These are phyloP conservation scores for Chaetoceros tenuissimus DNA, from an alignment of 108 stramenopile genomes.

Conservation along the genomic window DNA sequence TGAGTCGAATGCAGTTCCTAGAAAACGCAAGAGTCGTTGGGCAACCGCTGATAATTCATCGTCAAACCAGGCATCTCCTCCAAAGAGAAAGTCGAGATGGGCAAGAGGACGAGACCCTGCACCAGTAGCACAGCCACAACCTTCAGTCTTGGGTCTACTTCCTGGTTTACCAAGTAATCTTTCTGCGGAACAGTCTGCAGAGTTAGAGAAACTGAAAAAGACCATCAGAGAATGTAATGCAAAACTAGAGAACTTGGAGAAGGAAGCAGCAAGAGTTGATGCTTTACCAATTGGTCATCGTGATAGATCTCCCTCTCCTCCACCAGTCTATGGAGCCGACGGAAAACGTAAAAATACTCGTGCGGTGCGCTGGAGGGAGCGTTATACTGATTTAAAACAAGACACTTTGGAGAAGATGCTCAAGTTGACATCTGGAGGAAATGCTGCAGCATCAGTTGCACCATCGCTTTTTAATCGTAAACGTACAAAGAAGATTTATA, in stretches of 20 bases:
- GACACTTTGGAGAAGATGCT: constrained; percentile 84
- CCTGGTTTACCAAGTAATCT: constrained; percentile 48
- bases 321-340: constrained; percentile 87
- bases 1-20: constrained; percentile 17
- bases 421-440: constrained; percentile 37
- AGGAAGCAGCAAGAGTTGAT: constrained; percentile 66
- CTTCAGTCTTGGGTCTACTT: constrained; percentile 4
- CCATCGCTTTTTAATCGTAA: constrained; percentile 52
- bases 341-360: constrained; percentile 95
- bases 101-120: constrained; percentile 31
- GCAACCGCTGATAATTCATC: constrained; percentile 6
- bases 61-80: constrained; percentile 3
- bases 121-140: constrained; percentile 6
- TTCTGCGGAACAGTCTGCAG: constrained; percentile 29
- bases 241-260: constrained; percentile 50
- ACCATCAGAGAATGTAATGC: constrained; percentile 55
- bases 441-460: constrained; percentile 5
- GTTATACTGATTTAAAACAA: constrained; percentile 73
- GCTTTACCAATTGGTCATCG: constrained; percentile 73
- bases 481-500: constrained; percentile 69
- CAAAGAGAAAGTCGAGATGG: constrained; percentile 66
- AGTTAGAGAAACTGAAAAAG: constrained; percentile 32
- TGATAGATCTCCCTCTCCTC: constrained; percentile 78
- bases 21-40: constrained; percentile 55
- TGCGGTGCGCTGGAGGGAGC: constrained; percentile 88